phyloP scores from a whole-genome alignment of 2,329 filamentous ascomycete genomes.

The Arthrobotrys musiformis region DNA sequence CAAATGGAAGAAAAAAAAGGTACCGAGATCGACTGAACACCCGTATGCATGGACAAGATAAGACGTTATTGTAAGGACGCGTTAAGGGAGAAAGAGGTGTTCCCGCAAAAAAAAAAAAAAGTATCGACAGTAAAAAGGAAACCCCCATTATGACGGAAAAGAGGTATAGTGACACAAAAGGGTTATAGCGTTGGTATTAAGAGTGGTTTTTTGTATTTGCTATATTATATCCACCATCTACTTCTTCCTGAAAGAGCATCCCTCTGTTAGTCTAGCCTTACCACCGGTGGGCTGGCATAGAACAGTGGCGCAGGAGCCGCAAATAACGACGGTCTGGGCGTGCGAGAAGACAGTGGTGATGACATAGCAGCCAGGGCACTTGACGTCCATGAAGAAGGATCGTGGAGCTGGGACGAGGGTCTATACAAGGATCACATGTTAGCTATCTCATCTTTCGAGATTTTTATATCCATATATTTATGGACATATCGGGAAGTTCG shows the following conservation, averaged over 20 bases:
- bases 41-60: constrained; percentile 53
- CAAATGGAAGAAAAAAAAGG: constrained; percentile 31
- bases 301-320: constrained; percentile 98
- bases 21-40: constrained; percentile 54
- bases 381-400: constrained; percentile 99
- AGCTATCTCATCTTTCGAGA: constrained; percentile 23
- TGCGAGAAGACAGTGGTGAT: constrained; percentile 99
- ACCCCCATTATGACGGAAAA: constrained; percentile 45
- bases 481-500: constrained; percentile 60
- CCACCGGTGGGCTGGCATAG: constrained; percentile 99
- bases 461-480: constrained; percentile 13
- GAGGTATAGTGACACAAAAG: constrained; percentile 61
- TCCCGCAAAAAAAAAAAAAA: constrained; percentile 10
- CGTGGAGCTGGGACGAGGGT: constrained; percentile 93
- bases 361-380: constrained; percentile 99
- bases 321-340: constrained; percentile 99
- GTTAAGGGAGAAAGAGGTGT: constrained; percentile 15
- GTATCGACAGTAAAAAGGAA: constrained; percentile 29
- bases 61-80: constrained; percentile 41
- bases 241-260: constrained; percentile 99
- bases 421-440: constrained; percentile 64
- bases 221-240: constrained; percentile 70
- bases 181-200: constrained; percentile 64
- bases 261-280: constrained; percentile 98
- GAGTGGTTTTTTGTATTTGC: constrained; percentile 56